phyloP scores from a whole-genome alignment of 371 early-diverging fungal genomes.

The Saksenaea vasiformis region DNA sequence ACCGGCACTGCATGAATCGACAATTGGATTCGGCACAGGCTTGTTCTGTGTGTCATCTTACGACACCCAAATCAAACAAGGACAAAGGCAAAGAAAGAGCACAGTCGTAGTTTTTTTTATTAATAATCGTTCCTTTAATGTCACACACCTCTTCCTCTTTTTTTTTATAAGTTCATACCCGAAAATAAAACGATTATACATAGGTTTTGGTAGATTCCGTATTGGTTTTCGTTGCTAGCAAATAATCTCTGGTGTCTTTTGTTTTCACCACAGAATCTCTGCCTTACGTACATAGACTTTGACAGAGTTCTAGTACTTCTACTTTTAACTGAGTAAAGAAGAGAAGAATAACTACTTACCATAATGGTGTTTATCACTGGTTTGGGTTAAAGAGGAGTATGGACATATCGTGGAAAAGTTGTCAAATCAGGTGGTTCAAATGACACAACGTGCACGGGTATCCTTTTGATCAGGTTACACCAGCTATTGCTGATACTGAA shows the following conservation, averaged over 20 bases:
- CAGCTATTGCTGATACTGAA: too few relatives aligned
- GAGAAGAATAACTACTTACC: too few relatives aligned
- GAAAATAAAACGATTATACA: too few relatives aligned
- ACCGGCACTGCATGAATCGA: constrained; percentile 54
- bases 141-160: not conserved
- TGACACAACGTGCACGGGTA: not conserved
- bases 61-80: constrained; percentile 9
- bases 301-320: too few relatives aligned
- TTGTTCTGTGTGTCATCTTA: constrained; percentile 31
- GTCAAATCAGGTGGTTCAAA: not conserved
- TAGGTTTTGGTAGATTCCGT: too few relatives aligned
- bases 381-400: not conserved
- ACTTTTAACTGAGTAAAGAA: too few relatives aligned
- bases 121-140: not conserved
- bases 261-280: too few relatives aligned
- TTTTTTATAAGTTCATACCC: too few relatives aligned
- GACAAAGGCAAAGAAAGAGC: constrained; percentile 10
- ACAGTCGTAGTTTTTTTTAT: not conserved
- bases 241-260: too few relatives aligned
- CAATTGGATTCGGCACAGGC: constrained; percentile 26
- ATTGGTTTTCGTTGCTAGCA: too few relatives aligned
- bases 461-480: constrained; percentile 3
- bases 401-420: not conserved
- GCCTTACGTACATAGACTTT: too few relatives aligned
- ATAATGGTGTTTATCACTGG: not conserved